A percentile compares a stretch with the other conserved stretches of the same genome.
Evolutionary conservation across 1,139 yeast genomes (phyloP).

Genomic region (Meyerozyma smithsonii): DNA sequence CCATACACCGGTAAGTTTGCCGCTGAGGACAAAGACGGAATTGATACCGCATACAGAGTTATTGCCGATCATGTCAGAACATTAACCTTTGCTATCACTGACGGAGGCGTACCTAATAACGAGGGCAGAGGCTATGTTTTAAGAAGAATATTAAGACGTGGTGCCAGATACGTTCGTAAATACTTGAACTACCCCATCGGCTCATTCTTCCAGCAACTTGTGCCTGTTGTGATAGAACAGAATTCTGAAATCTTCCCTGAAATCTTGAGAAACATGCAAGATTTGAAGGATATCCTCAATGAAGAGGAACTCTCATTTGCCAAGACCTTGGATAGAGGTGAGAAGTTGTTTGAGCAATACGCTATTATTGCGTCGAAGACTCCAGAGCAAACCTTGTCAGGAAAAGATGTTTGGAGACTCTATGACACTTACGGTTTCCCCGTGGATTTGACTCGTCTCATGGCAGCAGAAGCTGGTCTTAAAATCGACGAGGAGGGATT

Average conservation of each 20-base stretch:
- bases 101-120: conserved; percentile 98
- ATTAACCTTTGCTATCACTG: conserved; percentile 90
- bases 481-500: conserved; percentile 88
- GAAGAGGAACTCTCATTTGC: conserved; percentile 96
- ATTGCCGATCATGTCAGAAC: conserved; percentile 98
- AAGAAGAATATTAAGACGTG: conserved; percentile 95
- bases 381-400: conserved; percentile 73
- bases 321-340: conserved; percentile 96
- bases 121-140: conserved; percentile 98
- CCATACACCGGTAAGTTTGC: conserved; percentile 92
- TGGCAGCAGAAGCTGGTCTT: conserved; percentile 98
- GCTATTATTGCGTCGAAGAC: conserved; percentile 77
- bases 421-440: conserved; percentile 99
- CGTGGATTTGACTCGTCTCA: conserved; percentile 90
- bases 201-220: conserved; percentile 82
- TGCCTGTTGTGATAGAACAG: conserved; percentile 89
- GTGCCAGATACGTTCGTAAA: conserved; percentile 94
- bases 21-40: conserved; percentile 84
- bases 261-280: conserved; percentile 62
- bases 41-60: conserved; percentile 97
- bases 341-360: conserved; percentile 89
- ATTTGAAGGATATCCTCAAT: conserved; percentile 83
- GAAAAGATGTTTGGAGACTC: conserved; percentile 96
- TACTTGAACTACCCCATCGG: conserved; percentile 96
- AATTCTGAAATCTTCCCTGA: conserved; percentile 90